Evolutionary conservation across 1,139 yeast species (phyloP).

Genomic region (Candida gigantensis): DNA sequence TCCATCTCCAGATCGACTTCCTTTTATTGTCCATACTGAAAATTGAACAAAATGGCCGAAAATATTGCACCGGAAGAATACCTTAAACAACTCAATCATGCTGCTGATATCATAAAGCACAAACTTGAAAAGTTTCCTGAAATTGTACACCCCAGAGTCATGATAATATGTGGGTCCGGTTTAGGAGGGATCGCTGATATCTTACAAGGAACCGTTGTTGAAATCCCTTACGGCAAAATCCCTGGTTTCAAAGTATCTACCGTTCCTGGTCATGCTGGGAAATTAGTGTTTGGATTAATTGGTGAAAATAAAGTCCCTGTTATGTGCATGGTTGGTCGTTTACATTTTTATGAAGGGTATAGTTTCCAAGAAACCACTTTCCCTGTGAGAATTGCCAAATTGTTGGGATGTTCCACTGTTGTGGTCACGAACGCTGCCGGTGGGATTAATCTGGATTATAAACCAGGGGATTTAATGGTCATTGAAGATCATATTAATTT

Average conservation of each 20-base stretch:
- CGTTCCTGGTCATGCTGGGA: constrained; percentile 88
- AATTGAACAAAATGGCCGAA: no score
- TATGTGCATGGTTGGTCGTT: constrained; percentile 89
- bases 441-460: constrained; percentile 65
- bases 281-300: constrained; percentile 74
- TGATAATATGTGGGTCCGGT: constrained; percentile 94
- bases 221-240: constrained; percentile 63
- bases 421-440: constrained; percentile 96
- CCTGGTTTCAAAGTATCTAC: constrained; percentile 85
- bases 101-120: constrained; percentile 12
- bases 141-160: constrained; percentile 52
- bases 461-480: constrained; percentile 89
- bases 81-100: constrained; percentile 13
- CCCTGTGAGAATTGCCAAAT: constrained; percentile 76
- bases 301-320: constrained; percentile 74
- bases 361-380: constrained; percentile 77
- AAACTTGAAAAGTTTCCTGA: constrained; percentile 9
- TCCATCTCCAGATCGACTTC: no score
- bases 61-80: constrained; percentile 15
- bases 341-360: constrained; percentile 93
- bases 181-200: constrained; percentile 78
- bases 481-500: constrained; percentile 85
- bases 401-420: constrained; percentile 59
- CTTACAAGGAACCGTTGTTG: constrained; percentile 44
- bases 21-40: no score